A percentile compares a stretch with the other conserved stretches of the same genome.
Conservation (phyloP, 805 yeast species). For the Metschnikowia lunata region DNA sequence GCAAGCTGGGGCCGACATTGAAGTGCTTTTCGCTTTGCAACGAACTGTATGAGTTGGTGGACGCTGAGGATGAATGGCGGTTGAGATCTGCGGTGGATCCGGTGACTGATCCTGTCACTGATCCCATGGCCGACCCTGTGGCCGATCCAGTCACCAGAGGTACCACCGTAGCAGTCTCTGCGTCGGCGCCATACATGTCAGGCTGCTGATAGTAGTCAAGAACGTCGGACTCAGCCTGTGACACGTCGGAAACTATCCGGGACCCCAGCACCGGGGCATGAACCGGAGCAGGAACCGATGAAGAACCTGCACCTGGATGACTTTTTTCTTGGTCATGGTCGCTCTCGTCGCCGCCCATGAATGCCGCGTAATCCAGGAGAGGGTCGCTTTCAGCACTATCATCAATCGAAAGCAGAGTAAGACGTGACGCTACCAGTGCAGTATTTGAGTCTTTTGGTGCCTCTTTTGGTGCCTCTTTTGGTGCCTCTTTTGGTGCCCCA, state of each 20-base stretch:
- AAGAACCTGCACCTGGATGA: too few species aligned
- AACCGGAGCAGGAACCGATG: too few species aligned
- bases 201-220: slow-evolving; percentile 2
- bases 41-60: slow-evolving; percentile 25
- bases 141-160: background rate
- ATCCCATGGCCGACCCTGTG: too few species aligned
- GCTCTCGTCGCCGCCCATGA: slow-evolving; percentile 6
- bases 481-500: background rate
- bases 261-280: too few species aligned
- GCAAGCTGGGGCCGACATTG: slow-evolving; percentile 13
- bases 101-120: background rate
- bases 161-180: background rate
- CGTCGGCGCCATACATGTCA: background rate
- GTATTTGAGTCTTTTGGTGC: background rate
- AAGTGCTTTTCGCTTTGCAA: slow-evolving; percentile 27
- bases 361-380: slow-evolving; percentile 18
- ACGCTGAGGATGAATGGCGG: slow-evolving; percentile 13
- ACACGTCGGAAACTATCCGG: background rate
- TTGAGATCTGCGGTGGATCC: background rate
- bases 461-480: background rate
- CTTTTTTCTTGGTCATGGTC: background rate
- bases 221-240: background rate
- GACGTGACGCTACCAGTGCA: slow-evolving; percentile 3
- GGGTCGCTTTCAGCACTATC: slow-evolving; percentile 1
- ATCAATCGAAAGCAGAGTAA: slow-evolving; percentile 1